Conservation (phyloP, 345 rosid species). For the Aquilaria yunnanensis region DNA sequence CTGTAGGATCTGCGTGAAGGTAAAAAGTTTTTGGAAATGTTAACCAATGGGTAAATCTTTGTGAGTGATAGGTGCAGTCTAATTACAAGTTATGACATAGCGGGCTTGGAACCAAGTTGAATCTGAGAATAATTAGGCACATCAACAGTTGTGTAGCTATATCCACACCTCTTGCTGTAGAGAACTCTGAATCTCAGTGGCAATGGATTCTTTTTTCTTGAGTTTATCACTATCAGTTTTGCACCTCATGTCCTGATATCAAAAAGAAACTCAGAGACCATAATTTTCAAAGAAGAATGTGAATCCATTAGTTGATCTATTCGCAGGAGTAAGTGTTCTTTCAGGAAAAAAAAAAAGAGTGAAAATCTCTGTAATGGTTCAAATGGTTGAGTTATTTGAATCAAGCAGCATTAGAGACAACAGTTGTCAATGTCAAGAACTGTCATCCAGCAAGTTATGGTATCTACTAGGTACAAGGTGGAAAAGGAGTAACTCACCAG, state of each 20-base stretch:
- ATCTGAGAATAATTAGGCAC: background rate
- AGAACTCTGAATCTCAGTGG: conserved; percentile 42
- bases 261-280: conserved; percentile 16
- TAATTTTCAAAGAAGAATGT: background rate
- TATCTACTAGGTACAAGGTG: too few relatives aligned
- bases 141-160: conserved; percentile 3
- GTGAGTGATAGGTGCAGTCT: background rate
- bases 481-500: conserved; percentile 44
- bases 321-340: background rate
- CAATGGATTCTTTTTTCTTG: conserved; percentile 31
- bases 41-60: background rate
- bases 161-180: conserved; percentile 79
- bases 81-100: background rate
- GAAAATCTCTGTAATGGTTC: too few relatives aligned
- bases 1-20: conserved; percentile 55
- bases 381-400: too few relatives aligned
- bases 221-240: conserved; percentile 31
- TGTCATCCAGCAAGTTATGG: too few relatives aligned
- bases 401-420: too few relatives aligned
- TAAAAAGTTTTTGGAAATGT: background rate
- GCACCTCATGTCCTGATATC: conserved; percentile 55
- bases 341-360: too few relatives aligned
- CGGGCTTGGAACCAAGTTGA: background rate
- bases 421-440: too few relatives aligned
- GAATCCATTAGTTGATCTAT: background rate